Conservation (phyloP, 768 basidiomycete species). For the Leccinum boreale region DNA sequence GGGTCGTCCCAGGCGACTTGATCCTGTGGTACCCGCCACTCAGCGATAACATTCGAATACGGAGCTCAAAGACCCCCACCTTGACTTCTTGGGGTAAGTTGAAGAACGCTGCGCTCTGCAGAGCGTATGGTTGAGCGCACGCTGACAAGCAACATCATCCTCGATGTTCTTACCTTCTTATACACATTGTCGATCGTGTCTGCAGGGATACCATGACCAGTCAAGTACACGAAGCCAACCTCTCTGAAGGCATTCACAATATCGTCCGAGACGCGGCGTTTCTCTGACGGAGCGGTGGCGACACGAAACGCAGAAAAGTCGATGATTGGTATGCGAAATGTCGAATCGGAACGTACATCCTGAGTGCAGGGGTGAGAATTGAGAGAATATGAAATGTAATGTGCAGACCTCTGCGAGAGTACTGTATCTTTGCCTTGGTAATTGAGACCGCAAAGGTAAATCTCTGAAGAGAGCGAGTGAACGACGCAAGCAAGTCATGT, state of each 20-base stretch:
- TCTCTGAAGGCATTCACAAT: constrained; percentile 77
- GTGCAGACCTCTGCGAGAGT: constrained; percentile 26
- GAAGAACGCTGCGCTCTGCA: constrained; percentile 77
- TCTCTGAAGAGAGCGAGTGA: constrained; percentile 9
- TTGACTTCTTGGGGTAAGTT: constrained; percentile 58
- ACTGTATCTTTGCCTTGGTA: constrained; percentile 15
- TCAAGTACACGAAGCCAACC: constrained; percentile 78
- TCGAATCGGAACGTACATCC: constrained; percentile 35
- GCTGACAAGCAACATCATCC: constrained; percentile 1
- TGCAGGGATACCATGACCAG: constrained; percentile 65
- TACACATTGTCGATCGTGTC: constrained; percentile 59
- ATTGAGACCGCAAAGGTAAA: background rate
- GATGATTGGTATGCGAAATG: constrained; percentile 70
- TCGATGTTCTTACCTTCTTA: constrained; percentile 46
- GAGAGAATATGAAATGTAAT: background rate
- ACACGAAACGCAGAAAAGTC: constrained; percentile 69
- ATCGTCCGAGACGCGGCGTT: constrained; percentile 58
- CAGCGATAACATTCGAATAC: background rate
- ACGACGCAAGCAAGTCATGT: constrained; percentile 15
- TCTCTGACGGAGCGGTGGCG: constrained; percentile 50
- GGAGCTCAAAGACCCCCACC: constrained; percentile 29
- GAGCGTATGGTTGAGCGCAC: background rate
- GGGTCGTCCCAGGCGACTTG: constrained; percentile 81
- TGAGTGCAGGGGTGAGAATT: constrained; percentile 11
- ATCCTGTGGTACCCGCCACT: constrained; percentile 35